These are phyloP conservation scores for Nowakowskiella sp. DNA, from an alignment of 192 early-diverging fungal species.

Conservation along the genomic window DNA sequence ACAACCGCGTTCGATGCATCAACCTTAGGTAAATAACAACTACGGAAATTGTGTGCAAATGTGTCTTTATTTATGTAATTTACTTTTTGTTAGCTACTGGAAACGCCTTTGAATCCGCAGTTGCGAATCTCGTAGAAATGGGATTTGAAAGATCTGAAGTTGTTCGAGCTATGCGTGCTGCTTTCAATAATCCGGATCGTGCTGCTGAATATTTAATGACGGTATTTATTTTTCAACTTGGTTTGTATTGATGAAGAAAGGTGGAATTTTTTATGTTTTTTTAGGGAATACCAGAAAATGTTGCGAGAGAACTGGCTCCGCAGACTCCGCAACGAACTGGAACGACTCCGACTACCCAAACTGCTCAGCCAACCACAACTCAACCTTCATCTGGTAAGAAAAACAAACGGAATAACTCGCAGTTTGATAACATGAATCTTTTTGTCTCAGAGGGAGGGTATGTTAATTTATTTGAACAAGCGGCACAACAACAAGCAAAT, in stretches of 20 bases:
- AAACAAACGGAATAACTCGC: background rate
- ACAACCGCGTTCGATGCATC: constrained; percentile 39
- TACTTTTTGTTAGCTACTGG: constrained; percentile 56
- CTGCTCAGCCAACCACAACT: constrained; percentile 13
- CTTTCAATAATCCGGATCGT: constrained; percentile 94
- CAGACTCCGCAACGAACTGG: constrained; percentile 27
- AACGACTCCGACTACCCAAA: constrained; percentile 11
- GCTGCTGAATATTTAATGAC: constrained; percentile 93
- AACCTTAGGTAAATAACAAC: constrained; percentile 22
- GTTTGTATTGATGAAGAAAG: constrained; percentile 1
- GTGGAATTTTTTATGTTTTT: background rate
- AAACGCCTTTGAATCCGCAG: constrained; percentile 66
- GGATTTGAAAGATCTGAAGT: constrained; percentile 85
- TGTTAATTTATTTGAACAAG: constrained; percentile 41
- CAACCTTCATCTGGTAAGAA: constrained; percentile 6
- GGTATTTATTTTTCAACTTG: constrained; percentile 47
- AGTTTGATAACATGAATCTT: background rate
- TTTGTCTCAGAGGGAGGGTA: constrained; percentile 15
- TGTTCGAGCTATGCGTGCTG: constrained; percentile 85
- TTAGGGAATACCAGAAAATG: constrained; percentile 73
- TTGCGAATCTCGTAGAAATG: constrained; percentile 90
- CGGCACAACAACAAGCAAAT: constrained; percentile 9
- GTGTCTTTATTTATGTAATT: constrained; percentile 6
- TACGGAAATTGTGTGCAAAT: constrained; percentile 4
- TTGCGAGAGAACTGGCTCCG: constrained; percentile 42